Conservation (phyloP, 352 stramenopile genomes). For the Pythium oligandrum region DNA sequence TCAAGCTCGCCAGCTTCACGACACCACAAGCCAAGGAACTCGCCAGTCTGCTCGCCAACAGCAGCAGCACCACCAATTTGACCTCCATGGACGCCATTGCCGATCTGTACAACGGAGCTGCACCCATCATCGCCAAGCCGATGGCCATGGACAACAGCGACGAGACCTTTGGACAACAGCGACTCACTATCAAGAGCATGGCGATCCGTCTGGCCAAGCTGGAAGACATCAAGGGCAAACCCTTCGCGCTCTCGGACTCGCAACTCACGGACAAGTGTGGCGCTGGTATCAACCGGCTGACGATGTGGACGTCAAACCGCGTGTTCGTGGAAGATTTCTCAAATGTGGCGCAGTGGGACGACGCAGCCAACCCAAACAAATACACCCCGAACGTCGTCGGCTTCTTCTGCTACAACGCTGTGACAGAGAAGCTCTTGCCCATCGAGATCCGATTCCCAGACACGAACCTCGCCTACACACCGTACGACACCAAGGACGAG, state of each 20-base stretch:
- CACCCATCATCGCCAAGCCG: slow-evolving; percentile 14
- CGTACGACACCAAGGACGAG: slow-evolving; percentile 4
- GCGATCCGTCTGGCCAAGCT: not conserved
- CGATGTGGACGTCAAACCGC: not conserved
- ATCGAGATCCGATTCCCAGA: no score
- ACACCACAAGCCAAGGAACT: slow-evolving; percentile 19
- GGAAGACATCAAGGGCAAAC: no score
- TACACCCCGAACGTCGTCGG: slow-evolving; percentile 9
- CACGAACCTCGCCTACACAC: slow-evolving; percentile 8
- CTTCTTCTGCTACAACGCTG: slow-evolving; percentile 15
- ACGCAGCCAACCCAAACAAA: slow-evolving; percentile 2
- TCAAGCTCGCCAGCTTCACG: slow-evolving; percentile 16
- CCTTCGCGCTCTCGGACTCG: slow-evolving; percentile 2
- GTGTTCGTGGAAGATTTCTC: slow-evolving; percentile 12
- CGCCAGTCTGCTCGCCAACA: slow-evolving; percentile 15
- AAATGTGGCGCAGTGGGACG: slow-evolving; percentile 9
- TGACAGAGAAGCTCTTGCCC: slow-evolving; percentile 4
- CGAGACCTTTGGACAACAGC: slow-evolving; percentile 28
- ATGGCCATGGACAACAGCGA: slow-evolving; percentile 29
- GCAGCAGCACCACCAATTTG: not conserved
- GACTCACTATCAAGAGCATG: slow-evolving; percentile 24
- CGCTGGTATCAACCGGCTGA: not conserved
- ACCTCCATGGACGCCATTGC: slow-evolving; percentile 5
- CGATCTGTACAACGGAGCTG: slow-evolving; percentile 9
- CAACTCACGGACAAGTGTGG: slow-evolving; percentile 5